Evolutionary conservation across 2,329 filamentous ascomycete species (phyloP), one percentile per base, ranked within the genome.

Genomic region (Coniella vitis): DNA sequence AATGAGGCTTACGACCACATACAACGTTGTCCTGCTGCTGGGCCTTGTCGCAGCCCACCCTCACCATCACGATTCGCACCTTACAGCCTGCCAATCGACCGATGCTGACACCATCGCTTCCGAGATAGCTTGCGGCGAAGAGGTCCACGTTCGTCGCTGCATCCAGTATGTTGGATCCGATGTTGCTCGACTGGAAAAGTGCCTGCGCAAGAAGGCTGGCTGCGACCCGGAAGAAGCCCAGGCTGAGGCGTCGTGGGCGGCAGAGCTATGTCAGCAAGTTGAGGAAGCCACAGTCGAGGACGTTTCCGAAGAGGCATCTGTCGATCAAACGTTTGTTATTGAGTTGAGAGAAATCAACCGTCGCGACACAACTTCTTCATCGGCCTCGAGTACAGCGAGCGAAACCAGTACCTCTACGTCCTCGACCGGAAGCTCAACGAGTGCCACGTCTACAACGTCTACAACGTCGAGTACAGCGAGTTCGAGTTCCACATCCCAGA

Each of bases 131-230:
- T 47, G 45, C 31, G 45, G 45, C 14, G 17, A 47, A 20, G 25
- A 36, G 3, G 31, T 20, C 14, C 36, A 38, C 25, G 45, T 47
- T 13, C 36, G 10, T 14, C 4, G 20, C 25, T 47, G 45, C 37
- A n/a, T 47, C 25, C 16, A n/a, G 19, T 20, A 47, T 14, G 17
- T 34, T 14, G 45, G 45, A 7, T 1, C 21, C 22, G 17, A 40
- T 16, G 17, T 36, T 3, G 7, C 13, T 7, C 9, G 19, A 4
- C 37, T 47, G 7, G 32, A 47, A 19, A 16, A 10, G 13, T 47
- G 45, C 32, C 29, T 47, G 7, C 36, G 31, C 22, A 37, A 47
- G 29, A 37, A 47, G 29, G 45, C 45, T 4, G 45, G 45, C 10
- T 47, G 45, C 16, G 12, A 13, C 7, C 13, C 19, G 31, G 36